Base-by-base conservation (phyloP, 345 rosid species). In the Populus tremula region DNA sequence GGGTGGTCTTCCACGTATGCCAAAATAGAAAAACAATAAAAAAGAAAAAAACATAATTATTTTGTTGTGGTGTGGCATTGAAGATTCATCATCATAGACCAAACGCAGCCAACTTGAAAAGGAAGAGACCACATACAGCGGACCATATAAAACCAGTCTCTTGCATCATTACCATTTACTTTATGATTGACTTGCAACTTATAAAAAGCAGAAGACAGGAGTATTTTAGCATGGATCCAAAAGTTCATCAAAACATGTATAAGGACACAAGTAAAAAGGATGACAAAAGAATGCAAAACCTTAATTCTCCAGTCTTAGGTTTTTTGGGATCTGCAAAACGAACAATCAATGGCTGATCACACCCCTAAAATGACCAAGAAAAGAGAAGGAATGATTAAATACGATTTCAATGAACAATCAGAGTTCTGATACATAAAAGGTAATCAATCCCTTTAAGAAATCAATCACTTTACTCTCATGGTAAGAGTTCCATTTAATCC, bases 301-400 rank as follows among this genome's bases (percentile, higher is more conserved):
- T 93, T 77, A 76, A 85, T 67, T 94, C 97, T 56, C 91, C 96
- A 66, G 59, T 84, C 80, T 86, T 84, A 1, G 88, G 91, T 75
- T 87, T 93, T 76, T 90, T 90, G 72, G 97, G 97, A 83, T 88
- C 89, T 18, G 97, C 97, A 84, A 93, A 89, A 71, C 88, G 90
- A 83, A 94, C 93, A 74, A 77, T 76, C 77, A 94, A 84, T 73
- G 98, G 97, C 83, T 82, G 92, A 70, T 92, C 95, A 75, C 97
- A 90, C 81, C 94, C 95, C 98, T 94, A 82, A 27, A 36, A 80
- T 29, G 27, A 73, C 20, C 70, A 80, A 72, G 61, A 74, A 20
- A 70, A 63, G 62, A 43, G 47, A 59, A 62, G 27, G 33, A 53
- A 71, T 73, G 38, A 80, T 53, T 23, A 66, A 59, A 43, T 77